phyloP scores from a whole-genome alignment of 2,329 filamentous ascomycete species.

The Xylariaceae sp. region DNA sequence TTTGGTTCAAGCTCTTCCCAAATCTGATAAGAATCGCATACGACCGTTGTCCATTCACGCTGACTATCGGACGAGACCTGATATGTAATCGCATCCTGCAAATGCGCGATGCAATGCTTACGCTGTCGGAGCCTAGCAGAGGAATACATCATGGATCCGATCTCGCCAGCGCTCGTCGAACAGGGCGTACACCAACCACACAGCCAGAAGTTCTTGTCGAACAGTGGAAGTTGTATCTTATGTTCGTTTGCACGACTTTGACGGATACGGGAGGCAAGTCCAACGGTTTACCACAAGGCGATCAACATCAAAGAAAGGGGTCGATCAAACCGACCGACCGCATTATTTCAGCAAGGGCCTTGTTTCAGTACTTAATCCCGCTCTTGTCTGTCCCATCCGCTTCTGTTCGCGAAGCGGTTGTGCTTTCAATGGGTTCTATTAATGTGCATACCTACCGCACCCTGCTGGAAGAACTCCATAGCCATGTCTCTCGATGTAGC shows the following conservation, averaged over 20 bases:
- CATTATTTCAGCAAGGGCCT: slow-evolving; percentile 77
- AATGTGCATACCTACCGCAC: slow-evolving; percentile 91
- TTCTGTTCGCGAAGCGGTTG: slow-evolving; percentile 83
- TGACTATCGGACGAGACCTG: slow-evolving; percentile 83
- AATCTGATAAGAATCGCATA: slow-evolving; percentile 88
- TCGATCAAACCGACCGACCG: slow-evolving; percentile 66
- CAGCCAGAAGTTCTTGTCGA: slow-evolving; percentile 86
- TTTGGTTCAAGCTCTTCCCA: slow-evolving; percentile 98
- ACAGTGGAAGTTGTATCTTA: slow-evolving; percentile 96
- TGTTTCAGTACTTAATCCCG: slow-evolving; percentile 90
- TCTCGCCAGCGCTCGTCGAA: slow-evolving; percentile 47
- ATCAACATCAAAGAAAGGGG: slow-evolving; percentile 74
- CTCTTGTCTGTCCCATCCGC: slow-evolving; percentile 74
- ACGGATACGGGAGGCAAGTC: slow-evolving; percentile 70
- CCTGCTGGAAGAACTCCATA: slow-evolving; percentile 82
- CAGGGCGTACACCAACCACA: slow-evolving; percentile 56
- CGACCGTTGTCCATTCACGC: slow-evolving; percentile 84
- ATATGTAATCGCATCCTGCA: slow-evolving; percentile 89
- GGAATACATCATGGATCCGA: slow-evolving; percentile 60
- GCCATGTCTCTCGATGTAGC: slow-evolving; percentile 78
- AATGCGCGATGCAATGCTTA: slow-evolving; percentile 81
- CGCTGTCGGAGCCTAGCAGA: slow-evolving; percentile 67
- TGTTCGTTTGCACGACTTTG: slow-evolving; percentile 93
- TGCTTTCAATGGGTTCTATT: slow-evolving; percentile 87
- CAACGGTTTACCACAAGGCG: slow-evolving; percentile 49